Base-by-base conservation (phyloP, 495 filamentous ascomycete genomes). In the Talaromyces adpressus region DNA sequence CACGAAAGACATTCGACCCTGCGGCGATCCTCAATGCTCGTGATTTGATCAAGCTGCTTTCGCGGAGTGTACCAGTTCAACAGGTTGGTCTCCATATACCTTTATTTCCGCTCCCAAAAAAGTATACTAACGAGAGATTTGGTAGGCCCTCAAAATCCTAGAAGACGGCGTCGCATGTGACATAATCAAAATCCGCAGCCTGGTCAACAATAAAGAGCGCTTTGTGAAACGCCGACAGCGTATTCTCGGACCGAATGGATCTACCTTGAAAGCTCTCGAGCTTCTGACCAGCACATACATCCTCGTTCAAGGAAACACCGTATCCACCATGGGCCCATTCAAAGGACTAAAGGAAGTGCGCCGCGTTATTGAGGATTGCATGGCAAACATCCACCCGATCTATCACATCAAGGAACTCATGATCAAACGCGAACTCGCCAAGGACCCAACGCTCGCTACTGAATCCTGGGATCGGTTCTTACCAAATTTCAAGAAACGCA, bases 401-500 rank as follows among this genome's bases (percentile, higher is more conserved):
- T 96, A 95, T 75, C 86, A 93, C 70, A 93, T 99, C 79, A 99
- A 99, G 80, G 93, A 97, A 73, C 84, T 98, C 71, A 97, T 98
- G 94, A 96, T 99, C 79, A 97, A 96, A 79, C 89, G 93, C 29
- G 95, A 99, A 76, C 81, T 99, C n/a, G 90, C 89, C 57, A 97
- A 97, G 75, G 93, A 98, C 70, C 93, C 93, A 2, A 89, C 88
- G 30, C 84, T 98, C 22, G 89, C 82, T 34, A 80, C 88, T 68
- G 91, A 98, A 74, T 92, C 88, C 68, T 98, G 94, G 94, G 91
- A 94, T 67, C 88, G 95, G 7, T 99, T 97, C 79, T 80, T 99
- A 34, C 94, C 94, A 23, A 91, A 98, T 73, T 98, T 97, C 82
- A 98, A 97, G 87, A 97, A 94, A 81, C 84, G 92, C 64, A 97